Percentiles rank a stretch among this genome's conserved stretches.
phyloP scores from a whole-genome alignment of 2,329 filamentous ascomycete species.

The Harringtonia lauricola region DNA sequence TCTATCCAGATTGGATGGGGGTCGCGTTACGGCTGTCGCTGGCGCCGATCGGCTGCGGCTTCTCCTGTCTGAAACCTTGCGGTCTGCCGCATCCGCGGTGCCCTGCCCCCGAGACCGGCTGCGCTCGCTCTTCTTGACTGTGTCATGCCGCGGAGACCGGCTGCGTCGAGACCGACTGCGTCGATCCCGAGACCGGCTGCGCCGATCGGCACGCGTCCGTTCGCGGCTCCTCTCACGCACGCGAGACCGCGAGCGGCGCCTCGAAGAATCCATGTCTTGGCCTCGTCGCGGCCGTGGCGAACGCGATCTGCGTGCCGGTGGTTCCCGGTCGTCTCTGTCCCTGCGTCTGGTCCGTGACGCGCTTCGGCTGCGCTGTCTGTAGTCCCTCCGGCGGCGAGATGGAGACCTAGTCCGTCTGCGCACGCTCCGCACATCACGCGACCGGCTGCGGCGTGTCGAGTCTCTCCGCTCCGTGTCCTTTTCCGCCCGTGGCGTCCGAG shows the following conservation, averaged over 20 bases:
- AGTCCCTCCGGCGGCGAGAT: slow-evolving; percentile 6
- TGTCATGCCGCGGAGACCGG: background rate
- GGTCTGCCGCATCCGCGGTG: slow-evolving; percentile 13
- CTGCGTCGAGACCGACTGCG: background rate
- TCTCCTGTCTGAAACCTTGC: slow-evolving; percentile 20
- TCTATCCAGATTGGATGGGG: slow-evolving; percentile 29
- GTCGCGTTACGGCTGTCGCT: slow-evolving; percentile 17
- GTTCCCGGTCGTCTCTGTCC: background rate
- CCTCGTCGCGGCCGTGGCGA: slow-evolving; percentile 2
- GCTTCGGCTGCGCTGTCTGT: slow-evolving; percentile 7
- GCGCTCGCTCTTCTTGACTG: slow-evolving; percentile 9
- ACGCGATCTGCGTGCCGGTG: slow-evolving; percentile 2
- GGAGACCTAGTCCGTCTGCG: slow-evolving; percentile 7
- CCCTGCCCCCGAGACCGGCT: slow-evolving; percentile 11
- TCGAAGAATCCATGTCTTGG: background rate
- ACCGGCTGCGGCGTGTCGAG: background rate
- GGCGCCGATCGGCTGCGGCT: slow-evolving; percentile 32
- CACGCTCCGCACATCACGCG: background rate
- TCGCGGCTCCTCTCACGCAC: slow-evolving; percentile 7
- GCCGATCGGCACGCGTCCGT: background rate
- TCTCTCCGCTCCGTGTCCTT: background rate
- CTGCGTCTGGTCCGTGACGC: slow-evolving; percentile 1
- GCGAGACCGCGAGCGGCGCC: slow-evolving; percentile 2
- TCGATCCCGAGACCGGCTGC: background rate
- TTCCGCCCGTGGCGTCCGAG: slow-evolving; percentile 1